Base-by-base conservation (phyloP, 768 basidiomycete genomes). In the Dioszegia aurantiaca region DNA sequence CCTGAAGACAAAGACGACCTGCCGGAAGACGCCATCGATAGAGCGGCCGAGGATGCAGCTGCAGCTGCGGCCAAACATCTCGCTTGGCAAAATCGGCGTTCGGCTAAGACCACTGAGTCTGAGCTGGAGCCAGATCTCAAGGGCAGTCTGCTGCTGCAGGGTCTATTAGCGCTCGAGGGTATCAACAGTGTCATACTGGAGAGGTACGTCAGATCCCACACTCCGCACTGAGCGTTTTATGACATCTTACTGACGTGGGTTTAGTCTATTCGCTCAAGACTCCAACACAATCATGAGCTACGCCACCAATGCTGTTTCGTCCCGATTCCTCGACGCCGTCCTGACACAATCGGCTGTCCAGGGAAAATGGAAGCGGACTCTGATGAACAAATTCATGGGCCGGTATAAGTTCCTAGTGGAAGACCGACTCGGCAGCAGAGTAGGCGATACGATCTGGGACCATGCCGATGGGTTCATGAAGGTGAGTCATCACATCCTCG, bases 381-480 rank as follows among this genome's bases (percentile, higher is more conserved):
- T 94, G 47, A 82, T 95, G 43, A 79, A 86, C 72, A 80, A 82
- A 4, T 85, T 94, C 69, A 82, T 91, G 37, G 89, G 86, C 5
- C 82, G 86, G 59, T 95, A 86, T 77, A 86, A 87, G 70, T 71
- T 79, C 28, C 84, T 99, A 31, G 88, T 88, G 4, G 88, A 93
- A 72, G 90, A 97, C 73, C 85, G 87, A 43, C 84, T 95, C 62
- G 95, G 95, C 43, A 90, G 89, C 67, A 82, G 90, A 45, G 85
- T 98, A 0, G 89, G 84, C 4, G 94, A 93, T 68, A 85, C 87
- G n/a, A 89, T 87, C 64, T 98, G 91, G 90, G 84, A 82, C 1
- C 28, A 47, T 33, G 86, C 88, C n/a, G 95, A 99, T 77, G 86
- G 89, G 0, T 97, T 88, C 77, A 82, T 95, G 63, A 92, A 88